Conservation (phyloP, 352 stramenopile genomes). For the Phytophthora tubulina region DNA sequence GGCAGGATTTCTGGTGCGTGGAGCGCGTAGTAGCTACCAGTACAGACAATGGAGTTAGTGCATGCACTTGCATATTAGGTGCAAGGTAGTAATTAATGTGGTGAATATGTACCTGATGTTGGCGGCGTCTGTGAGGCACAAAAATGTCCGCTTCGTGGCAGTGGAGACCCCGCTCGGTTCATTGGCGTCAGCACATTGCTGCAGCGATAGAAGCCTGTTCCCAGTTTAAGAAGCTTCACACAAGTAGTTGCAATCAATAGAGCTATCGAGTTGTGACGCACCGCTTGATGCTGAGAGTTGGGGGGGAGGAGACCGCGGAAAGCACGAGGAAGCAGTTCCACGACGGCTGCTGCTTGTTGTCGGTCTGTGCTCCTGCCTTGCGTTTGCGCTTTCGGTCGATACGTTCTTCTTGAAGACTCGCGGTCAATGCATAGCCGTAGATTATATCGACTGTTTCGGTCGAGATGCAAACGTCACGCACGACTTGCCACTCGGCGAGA, state of each 20-base stretch:
- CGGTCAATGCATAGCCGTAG: constrained; percentile 38
- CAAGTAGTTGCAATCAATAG: not conserved
- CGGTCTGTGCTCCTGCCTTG: constrained; percentile 6
- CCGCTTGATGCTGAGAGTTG: constrained; percentile 53
- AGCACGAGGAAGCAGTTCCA: constrained; percentile 55
- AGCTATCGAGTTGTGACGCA: constrained; percentile 14
- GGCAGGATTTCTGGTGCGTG: constrained; percentile 35
- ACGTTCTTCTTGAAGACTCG: constrained; percentile 52
- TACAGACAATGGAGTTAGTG: constrained; percentile 12
- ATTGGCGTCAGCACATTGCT: constrained; percentile 42
- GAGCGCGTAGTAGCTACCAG: constrained; percentile 59
- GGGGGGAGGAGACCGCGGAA: constrained; percentile 25
- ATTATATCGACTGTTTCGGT: constrained; percentile 41
- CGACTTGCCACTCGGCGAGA: constrained; percentile 46
- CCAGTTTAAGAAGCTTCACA: not conserved
- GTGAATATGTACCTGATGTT: constrained; percentile 56
- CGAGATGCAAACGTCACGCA: constrained; percentile 26
- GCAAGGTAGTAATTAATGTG: not conserved
- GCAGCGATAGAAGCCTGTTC: constrained; percentile 47
- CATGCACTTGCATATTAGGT: too few species aligned
- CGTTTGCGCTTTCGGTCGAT: constrained; percentile 55
- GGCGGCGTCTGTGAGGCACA: constrained; percentile 57
- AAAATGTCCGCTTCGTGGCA: constrained; percentile 41
- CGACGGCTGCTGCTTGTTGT: constrained; percentile 15
- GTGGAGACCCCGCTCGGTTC: constrained; percentile 9